phyloP scores from a whole-genome alignment of 2,329 filamentous ascomycete species.

The Exophiala viscosa region DNA sequence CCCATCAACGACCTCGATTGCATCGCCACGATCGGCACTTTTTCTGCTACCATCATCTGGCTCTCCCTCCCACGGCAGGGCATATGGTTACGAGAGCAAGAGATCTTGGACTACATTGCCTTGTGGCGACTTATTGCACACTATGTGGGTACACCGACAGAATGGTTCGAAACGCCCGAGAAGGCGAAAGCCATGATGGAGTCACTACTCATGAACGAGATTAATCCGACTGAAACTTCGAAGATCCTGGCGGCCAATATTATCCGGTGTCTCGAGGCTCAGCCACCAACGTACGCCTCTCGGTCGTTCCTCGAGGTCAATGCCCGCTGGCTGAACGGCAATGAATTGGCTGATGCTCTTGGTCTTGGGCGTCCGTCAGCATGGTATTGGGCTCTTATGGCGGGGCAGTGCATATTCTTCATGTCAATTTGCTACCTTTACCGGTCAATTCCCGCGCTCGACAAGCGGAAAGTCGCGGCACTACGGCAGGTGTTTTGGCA shows the following conservation, averaged over 20 bases:
- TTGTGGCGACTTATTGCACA: slow-evolving; percentile 73
- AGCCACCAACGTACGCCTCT: slow-evolving; percentile 63
- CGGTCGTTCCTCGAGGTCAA: slow-evolving; percentile 65
- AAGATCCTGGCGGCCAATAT: slow-evolving; percentile 70
- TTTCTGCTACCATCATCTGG: slow-evolving; percentile 66
- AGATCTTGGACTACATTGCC: slow-evolving; percentile 67
- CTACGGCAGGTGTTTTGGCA: slow-evolving; percentile 55
- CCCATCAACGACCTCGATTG: slow-evolving; percentile 74
- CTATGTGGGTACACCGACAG: slow-evolving; percentile 65
- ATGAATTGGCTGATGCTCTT: slow-evolving; percentile 57
- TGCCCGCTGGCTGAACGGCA: slow-evolving; percentile 67
- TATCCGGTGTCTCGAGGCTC: slow-evolving; percentile 62
- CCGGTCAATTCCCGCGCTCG: slow-evolving; percentile 46
- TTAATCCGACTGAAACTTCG: slow-evolving; percentile 61
- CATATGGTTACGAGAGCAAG: slow-evolving; percentile 59
- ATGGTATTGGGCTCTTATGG: slow-evolving; percentile 59
- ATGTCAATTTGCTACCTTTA: slow-evolving; percentile 46
- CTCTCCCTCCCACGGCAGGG: slow-evolving; percentile 69
- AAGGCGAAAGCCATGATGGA: slow-evolving; percentile 63
- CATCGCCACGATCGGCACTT: slow-evolving; percentile 67
- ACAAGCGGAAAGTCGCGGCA: slow-evolving; percentile 51
- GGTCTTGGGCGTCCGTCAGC: slow-evolving; percentile 54
- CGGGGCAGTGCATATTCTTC: slow-evolving; percentile 65
- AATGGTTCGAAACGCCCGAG: slow-evolving; percentile 54
- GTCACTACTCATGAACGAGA: slow-evolving; percentile 61